These are phyloP conservation scores for Gelatoporia subvermispora DNA, from an alignment of 768 basidiomycete genomes.

Conservation along the genomic window DNA sequence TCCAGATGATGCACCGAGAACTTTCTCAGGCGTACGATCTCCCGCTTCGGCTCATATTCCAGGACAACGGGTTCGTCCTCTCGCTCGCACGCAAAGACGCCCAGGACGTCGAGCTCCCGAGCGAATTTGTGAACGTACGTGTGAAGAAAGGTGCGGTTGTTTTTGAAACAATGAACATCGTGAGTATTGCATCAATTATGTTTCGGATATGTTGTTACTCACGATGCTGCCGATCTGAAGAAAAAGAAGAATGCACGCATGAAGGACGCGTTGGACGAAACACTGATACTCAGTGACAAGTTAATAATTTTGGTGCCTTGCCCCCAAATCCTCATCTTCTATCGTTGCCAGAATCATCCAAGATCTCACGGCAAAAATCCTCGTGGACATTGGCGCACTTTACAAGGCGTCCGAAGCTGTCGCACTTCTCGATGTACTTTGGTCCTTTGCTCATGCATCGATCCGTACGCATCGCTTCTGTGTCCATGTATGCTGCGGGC, in stretches of 20 bases:
- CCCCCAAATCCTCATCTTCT: not conserved
- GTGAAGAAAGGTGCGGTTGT: constrained; percentile 66
- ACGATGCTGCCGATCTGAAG: constrained; percentile 31
- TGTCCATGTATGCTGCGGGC: not conserved
- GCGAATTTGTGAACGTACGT: constrained; percentile 63
- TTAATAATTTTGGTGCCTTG: constrained; percentile 24
- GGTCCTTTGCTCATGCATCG: constrained; percentile 80
- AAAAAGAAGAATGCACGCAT: constrained; percentile 86
- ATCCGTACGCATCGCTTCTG: constrained; percentile 63
- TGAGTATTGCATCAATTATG: constrained; percentile 27
- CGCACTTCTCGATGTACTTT: constrained; percentile 84
- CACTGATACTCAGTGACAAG: constrained; percentile 82
- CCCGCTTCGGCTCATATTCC: constrained; percentile 63
- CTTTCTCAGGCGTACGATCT: constrained; percentile 61
- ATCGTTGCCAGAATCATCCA: constrained; percentile 59
- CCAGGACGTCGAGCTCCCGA: constrained; percentile 58
- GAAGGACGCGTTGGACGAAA: constrained; percentile 89
- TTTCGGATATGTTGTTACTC: not conserved
- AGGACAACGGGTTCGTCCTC: constrained; percentile 72
- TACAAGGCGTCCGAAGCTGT: constrained; percentile 93
- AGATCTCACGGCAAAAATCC: constrained; percentile 65
- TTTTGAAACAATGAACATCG: constrained; percentile 81
- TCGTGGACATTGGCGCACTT: constrained; percentile 70
- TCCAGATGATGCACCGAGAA: constrained; percentile 58
- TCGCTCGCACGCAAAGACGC: constrained; percentile 56